Evolutionary conservation across 768 basidiomycete species (phyloP), one percentile per base, ranked within the genome.

Genomic region (Amanita pseudoporphyria): DNA sequence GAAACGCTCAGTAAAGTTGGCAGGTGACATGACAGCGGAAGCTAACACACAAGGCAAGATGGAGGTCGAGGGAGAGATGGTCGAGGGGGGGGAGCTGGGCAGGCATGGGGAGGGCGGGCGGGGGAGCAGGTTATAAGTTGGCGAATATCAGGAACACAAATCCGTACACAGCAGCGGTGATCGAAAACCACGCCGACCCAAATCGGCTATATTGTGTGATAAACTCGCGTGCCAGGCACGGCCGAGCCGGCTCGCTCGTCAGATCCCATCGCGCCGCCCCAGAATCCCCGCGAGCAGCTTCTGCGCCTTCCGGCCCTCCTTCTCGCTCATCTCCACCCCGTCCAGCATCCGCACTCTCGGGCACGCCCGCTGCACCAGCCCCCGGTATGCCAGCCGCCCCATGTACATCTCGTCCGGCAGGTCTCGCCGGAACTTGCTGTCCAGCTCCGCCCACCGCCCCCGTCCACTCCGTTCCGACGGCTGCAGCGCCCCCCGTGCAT

Each of bases 351-450:
- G 70, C 56, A 97, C 67, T 30, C 71, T 64, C 24, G 69, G 62
- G 61, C 87, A 90, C 28, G 77, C 80, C 21, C 79, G 69, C 87
- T 94, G 91, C 41, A 95, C 71, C 49, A 93, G 71, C 35, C 92
- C 92, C 39, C 95, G 83, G 67, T 97, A 98, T 39, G 81, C 87
- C 28, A 94, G 72, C 35, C 95, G 80, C 19, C 87, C 87, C 42
- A 87, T 78, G 63, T 97, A 97, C 63, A 77, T 78, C 44, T 78
- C 83, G 67, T 97, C 88, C 43, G 95, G 94, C 43, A 99, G 74
- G 55, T 87, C 84, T 61, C 86, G 82, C 16, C 94, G 81, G 73
- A 94, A 97, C 60, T 84, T 84, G 13, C 71, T 69, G 66, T 97
- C 95, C 63, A 89, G 69, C 56, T 82, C 82, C 57, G 79, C 71